Percentiles rank a stretch among this genome's conserved stretches.
Evolutionary conservation across 495 filamentous ascomycete genomes (phyloP).

Genomic region (Aspergillus mulundensis): DNA sequence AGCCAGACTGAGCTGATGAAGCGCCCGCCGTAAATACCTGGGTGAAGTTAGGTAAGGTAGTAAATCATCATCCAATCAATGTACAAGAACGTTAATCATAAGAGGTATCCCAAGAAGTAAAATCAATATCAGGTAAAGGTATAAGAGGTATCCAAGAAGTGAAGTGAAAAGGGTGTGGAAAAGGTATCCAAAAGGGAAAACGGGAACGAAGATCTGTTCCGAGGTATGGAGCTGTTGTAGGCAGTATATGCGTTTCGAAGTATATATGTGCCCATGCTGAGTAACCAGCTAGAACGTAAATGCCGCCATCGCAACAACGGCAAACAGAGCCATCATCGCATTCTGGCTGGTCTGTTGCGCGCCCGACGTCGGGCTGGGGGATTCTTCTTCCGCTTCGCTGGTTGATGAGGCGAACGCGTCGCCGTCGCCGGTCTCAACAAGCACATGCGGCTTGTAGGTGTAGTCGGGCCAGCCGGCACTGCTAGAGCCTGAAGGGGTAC

Average conservation of each 20-base stretch:
- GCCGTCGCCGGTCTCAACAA: slow-evolving; percentile 24
- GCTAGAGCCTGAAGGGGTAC: slow-evolving; percentile 16
- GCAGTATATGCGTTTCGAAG: not conserved
- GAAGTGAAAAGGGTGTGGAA: slow-evolving; percentile 18
- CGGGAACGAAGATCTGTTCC: slow-evolving; percentile 16
- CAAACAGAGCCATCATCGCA: slow-evolving; percentile 10
- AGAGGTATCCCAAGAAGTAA: slow-evolving; percentile 24
- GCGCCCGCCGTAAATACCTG: not conserved
- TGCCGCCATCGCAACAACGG: slow-evolving; percentile 10
- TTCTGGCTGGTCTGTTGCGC: slow-evolving; percentile 4
- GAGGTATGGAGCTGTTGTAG: not conserved
- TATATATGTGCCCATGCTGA: not conserved
- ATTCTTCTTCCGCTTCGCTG: slow-evolving; percentile 1
- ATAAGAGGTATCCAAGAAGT: slow-evolving; percentile 11
- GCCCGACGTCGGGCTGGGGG: slow-evolving; percentile 7
- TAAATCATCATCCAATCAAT: slow-evolving; percentile 19
- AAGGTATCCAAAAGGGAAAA: slow-evolving; percentile 1
- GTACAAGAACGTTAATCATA: slow-evolving; percentile 18
- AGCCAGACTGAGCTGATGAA: slow-evolving; percentile 10
- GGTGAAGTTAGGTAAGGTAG: not conserved
- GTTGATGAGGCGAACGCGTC: not conserved
- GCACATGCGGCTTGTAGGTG: slow-evolving; percentile 33
- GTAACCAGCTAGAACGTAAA: not conserved
- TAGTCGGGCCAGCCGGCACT: slow-evolving; percentile 24
- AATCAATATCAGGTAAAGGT: slow-evolving; percentile 8